Conservation (phyloP, 176 grass and related monocot genomes). For the Pontederia crassipes region DNA sequence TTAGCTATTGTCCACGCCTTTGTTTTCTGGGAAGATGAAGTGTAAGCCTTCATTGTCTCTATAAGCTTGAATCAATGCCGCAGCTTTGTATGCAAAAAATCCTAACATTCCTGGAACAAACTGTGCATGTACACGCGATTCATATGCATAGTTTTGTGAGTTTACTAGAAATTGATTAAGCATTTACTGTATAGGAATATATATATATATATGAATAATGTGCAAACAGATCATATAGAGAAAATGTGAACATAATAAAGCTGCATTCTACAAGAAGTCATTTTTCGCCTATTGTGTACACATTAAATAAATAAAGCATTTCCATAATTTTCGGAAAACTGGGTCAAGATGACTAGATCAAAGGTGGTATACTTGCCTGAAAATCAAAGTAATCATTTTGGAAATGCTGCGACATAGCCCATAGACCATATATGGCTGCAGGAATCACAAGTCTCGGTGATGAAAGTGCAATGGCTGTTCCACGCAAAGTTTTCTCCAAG, state of each 20-base stretch:
- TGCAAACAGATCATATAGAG: too few relatives aligned
- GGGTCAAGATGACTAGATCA: neutral
- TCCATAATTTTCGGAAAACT: neutral
- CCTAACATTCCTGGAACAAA: conserved; percentile 86
- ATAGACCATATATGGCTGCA: conserved; percentile 66
- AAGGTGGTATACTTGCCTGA: conserved; percentile 36
- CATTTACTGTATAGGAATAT: too few relatives aligned
- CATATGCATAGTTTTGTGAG: too few relatives aligned
- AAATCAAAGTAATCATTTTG: conserved; percentile 72
- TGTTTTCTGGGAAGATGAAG: conserved; percentile 72
- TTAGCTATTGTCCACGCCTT: conserved; percentile 33
- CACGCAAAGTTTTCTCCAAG: conserved; percentile 56
- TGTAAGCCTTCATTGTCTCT: conserved; percentile 81
- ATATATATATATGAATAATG: too few relatives aligned
- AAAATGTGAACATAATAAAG: too few relatives aligned
- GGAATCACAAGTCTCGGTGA: conserved; percentile 90
- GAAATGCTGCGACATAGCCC: conserved; percentile 63
- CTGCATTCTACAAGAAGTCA: too few relatives aligned
- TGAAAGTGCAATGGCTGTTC: conserved; percentile 58
- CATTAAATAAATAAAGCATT: too few relatives aligned
- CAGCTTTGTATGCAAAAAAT: conserved; percentile 93
- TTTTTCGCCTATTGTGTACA: too few relatives aligned
- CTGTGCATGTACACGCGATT: conserved; percentile 25
- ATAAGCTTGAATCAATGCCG: conserved; percentile 80
- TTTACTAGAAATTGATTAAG: too few relatives aligned